These are phyloP conservation scores for Neonectria magnoliae DNA, from an alignment of 2,329 filamentous ascomycete species.

Conservation along the genomic window DNA sequence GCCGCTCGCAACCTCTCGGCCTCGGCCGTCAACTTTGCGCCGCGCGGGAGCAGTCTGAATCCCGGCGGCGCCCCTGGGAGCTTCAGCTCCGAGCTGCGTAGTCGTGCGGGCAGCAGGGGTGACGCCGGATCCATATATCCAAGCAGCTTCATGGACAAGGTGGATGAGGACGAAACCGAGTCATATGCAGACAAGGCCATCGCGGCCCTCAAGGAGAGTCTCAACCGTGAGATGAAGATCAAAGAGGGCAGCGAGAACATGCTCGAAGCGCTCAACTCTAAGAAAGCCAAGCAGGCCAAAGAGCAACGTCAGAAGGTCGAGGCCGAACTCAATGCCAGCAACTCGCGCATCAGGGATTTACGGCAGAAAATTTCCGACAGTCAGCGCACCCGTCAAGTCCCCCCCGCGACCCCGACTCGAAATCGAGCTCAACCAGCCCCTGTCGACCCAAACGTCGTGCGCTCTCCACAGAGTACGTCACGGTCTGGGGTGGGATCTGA, in stretches of 20 bases:
- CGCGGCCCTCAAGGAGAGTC: constrained; percentile 79
- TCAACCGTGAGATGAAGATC: constrained; percentile 97
- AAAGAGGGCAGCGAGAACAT: constrained; percentile 98
- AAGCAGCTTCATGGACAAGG: constrained; percentile 61
- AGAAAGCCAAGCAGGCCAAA: constrained; percentile 95
- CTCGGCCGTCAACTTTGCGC: constrained; percentile 69
- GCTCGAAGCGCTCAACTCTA: constrained; percentile 91
- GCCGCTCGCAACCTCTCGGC: constrained; percentile 59
- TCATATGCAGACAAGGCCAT: constrained; percentile 76
- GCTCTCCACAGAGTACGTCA: constrained; percentile 67
- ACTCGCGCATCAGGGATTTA: constrained; percentile 73
- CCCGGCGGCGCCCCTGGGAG: constrained; percentile 80
- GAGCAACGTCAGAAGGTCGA: constrained; percentile 84
- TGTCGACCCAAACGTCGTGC: constrained; percentile 58
- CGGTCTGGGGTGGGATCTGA: constrained; percentile 69
- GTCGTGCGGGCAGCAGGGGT: constrained; percentile 53
- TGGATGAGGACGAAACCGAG: constrained; percentile 70
- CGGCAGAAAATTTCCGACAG: constrained; percentile 69
- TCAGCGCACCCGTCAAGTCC: constrained; percentile 60
- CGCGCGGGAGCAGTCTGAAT: constrained; percentile 75
- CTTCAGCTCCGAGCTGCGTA: constrained; percentile 89
- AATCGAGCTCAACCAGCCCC: constrained; percentile 57
- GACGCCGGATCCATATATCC: constrained; percentile 50
- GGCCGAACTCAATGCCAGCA: constrained; percentile 89
- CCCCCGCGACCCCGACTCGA: constrained; percentile 63